These are phyloP conservation scores for Brassica cretica DNA, from an alignment of 345 rosid species.

Conservation along the genomic window DNA sequence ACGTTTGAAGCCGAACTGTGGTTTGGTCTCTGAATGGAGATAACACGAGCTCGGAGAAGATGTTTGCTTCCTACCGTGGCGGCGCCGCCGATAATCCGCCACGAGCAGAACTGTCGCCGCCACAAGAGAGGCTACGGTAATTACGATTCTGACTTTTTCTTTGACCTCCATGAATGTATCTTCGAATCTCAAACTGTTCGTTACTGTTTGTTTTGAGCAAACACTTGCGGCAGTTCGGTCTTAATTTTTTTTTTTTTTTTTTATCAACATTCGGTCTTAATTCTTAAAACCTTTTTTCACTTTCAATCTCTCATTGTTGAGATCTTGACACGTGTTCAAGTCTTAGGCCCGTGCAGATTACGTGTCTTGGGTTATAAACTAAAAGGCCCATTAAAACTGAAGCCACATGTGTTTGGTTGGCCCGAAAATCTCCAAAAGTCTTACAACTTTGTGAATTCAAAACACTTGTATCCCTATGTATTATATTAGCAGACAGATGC, in stretches of 20 bases:
- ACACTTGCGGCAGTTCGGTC: slow-evolving; percentile 24
- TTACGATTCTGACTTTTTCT: slow-evolving; percentile 46
- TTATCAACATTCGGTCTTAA: too few relatives aligned
- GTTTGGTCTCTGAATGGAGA: slow-evolving; percentile 63
- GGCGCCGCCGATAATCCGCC: slow-evolving; percentile 45
- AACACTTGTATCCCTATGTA: not conserved
- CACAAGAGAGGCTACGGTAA: slow-evolving; percentile 55
- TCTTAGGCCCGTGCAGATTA: not conserved
- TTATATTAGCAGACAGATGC: too few relatives aligned
- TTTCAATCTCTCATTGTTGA: not conserved
- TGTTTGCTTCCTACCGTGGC: slow-evolving; percentile 40
- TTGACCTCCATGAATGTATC: slow-evolving; percentile 42
- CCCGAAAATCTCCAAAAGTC: not conserved
- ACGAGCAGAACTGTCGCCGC: slow-evolving; percentile 52
- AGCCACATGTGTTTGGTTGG: not conserved
- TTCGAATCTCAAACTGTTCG: not conserved
- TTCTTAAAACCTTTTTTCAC: not conserved
- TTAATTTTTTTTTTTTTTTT: too few relatives aligned
- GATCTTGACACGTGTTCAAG: slow-evolving; percentile 23
- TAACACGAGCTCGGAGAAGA: slow-evolving; percentile 51
- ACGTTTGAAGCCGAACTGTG: slow-evolving; percentile 70
- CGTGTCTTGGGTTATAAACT: not conserved
- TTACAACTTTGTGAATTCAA: not conserved
- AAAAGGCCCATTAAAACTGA: slow-evolving; percentile 6
- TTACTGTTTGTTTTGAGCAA: slow-evolving; percentile 5